These are phyloP conservation scores for Metschnikowia colocasiae DNA, from an alignment of 805 yeast species.

Conservation along the genomic window DNA sequence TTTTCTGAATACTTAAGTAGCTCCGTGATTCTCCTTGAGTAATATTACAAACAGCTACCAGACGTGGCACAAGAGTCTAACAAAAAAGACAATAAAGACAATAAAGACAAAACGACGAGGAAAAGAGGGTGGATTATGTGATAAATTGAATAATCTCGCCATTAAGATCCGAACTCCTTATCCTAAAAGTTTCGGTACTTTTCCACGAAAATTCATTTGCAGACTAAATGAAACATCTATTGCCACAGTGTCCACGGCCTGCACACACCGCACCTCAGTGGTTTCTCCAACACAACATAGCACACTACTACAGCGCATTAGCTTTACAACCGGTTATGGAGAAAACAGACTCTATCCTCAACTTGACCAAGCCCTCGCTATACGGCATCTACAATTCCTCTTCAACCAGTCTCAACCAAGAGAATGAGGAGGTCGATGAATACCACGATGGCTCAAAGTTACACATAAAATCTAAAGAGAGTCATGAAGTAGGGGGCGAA, in stretches of 20 bases:
- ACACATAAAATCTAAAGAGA: slow-evolving; percentile 16
- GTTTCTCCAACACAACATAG: background rate
- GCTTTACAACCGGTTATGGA: slow-evolving; percentile 12
- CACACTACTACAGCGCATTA: background rate
- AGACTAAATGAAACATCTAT: background rate
- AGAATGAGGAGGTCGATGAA: slow-evolving; percentile 21
- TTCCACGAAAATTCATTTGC: background rate
- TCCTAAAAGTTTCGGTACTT: no score
- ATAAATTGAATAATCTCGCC: no score
- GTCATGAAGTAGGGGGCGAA: slow-evolving; percentile 6
- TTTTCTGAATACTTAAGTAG: no score
- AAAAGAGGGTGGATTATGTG: no score
- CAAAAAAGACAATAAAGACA: no score
- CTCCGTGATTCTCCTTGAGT: no score
- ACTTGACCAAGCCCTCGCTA: slow-evolving; percentile 49
- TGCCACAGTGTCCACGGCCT: background rate
- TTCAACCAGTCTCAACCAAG: slow-evolving; percentile 31
- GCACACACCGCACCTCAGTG: slow-evolving; percentile 2
- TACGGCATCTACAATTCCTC: slow-evolving; percentile 50
- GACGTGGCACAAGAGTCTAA: no score
- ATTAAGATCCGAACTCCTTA: no score
- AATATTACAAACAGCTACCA: no score
- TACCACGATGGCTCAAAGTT: slow-evolving; percentile 19
- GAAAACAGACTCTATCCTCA: slow-evolving; percentile 36
- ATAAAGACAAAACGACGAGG: no score